Evolutionary conservation across 805 yeast genomes (phyloP), one percentile per base, ranked within the genome.

Genomic region (Saturnispora halmiae): DNA sequence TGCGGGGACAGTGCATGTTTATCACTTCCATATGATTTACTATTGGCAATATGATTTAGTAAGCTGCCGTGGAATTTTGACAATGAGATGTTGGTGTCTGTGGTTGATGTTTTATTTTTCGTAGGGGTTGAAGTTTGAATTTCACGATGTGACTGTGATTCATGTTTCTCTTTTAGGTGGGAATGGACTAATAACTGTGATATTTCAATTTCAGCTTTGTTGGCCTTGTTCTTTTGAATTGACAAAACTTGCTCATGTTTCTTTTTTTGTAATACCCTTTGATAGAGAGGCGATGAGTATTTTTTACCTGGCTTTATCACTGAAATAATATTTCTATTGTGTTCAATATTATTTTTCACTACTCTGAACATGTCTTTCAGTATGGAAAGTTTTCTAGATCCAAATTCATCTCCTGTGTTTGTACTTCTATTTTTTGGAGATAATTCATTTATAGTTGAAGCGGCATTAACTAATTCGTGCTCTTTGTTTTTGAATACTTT

Each of bases 291-390:
- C 31, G 52, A 49, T 19, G 62, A 58, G 31, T 52, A 58, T 34
- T 58, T 58, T 39, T 51, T 55, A 13, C 62, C 62, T 6, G 62
- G 62, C 29, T 54, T 55, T 29, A 51, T 49, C 24, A 55, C 59
- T 3, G 32, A 40, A n/a, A 56, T 26, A 11, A 28, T 29, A 14
- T 41, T 24, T 4, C 33, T 27, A 15, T 40, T 14, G 2, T 11
- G 7, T 10, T 39, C 34, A 24, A 35, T 29, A 14, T 42, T 27
- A 10, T 46, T 31, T 28, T 49, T 51, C n/a, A 51, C 46, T 1
- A 51, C 45, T 21, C 34, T 38, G 38, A 57, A 55, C 55, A 55
- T 54, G 15, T 57, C 55, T n/a, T 36, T 31, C 8, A 56, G 31
- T 7, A 56, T 47, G 24, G 33, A 32, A 28, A 51, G 38, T 30